A percentile compares a stretch with the other conserved stretches of the same genome.
phyloP scores from a whole-genome alignment of 2,329 filamentous ascomycete genomes.

The Fusarium nanum region DNA sequence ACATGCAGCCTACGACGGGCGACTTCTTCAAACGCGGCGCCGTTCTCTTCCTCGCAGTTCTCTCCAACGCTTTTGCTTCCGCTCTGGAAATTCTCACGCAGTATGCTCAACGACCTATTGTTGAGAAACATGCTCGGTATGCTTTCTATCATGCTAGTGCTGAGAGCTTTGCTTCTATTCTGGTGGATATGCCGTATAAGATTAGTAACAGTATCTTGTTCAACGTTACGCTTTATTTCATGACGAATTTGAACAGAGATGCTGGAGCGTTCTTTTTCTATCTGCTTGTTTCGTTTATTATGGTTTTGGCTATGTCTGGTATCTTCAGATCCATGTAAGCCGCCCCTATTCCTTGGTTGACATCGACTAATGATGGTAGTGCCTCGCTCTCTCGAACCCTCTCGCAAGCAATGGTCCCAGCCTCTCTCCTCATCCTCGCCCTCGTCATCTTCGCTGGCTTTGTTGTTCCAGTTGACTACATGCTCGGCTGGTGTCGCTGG shows the following conservation, averaged over 20 bases:
- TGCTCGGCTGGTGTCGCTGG: slow-evolving; percentile 76
- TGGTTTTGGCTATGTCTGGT: slow-evolving; percentile 72
- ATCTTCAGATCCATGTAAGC: slow-evolving; percentile 61
- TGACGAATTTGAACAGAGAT: slow-evolving; percentile 58
- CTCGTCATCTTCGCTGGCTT: slow-evolving; percentile 62
- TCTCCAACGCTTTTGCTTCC: slow-evolving; percentile 62
- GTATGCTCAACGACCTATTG: slow-evolving; percentile 53
- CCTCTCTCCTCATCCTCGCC: slow-evolving; percentile 53
- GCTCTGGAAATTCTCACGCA: slow-evolving; percentile 54
- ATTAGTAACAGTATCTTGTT: slow-evolving; percentile 55
- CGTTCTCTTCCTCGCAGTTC: slow-evolving; percentile 64
- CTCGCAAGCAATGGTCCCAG: slow-evolving; percentile 58
- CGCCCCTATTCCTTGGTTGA: fast-evolving
- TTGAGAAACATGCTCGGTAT: slow-evolving; percentile 56
- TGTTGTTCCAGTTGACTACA: slow-evolving; percentile 56
- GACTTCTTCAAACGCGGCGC: slow-evolving; percentile 53
- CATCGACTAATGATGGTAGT: slow-evolving; percentile 12
- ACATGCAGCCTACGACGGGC: slow-evolving; percentile 28
- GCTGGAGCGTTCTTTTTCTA: slow-evolving; percentile 62
- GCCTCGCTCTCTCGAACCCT: slow-evolving; percentile 64
- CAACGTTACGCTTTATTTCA: slow-evolving; percentile 62
- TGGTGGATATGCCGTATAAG: slow-evolving; percentile 59
- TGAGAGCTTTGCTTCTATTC: slow-evolving; percentile 51
- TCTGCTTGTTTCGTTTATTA: slow-evolving; percentile 60
- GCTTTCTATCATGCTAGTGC: slow-evolving; percentile 55